Evolutionary conservation across 2,329 filamentous ascomycete genomes (phyloP).

Genomic region (Exophiala alcalophila): DNA sequence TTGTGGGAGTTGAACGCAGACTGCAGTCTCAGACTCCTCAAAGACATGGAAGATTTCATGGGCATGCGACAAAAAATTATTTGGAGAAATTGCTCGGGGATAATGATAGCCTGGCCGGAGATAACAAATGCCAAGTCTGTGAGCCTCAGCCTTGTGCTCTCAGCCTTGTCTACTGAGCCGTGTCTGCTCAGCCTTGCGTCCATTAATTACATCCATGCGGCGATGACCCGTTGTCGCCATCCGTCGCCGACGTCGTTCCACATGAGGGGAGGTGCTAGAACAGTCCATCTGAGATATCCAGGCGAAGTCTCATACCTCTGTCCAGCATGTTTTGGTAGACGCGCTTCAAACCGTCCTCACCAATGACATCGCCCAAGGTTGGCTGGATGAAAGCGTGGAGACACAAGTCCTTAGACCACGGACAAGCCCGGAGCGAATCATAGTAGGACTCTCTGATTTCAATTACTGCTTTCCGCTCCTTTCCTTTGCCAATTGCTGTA

Average conservation of each 20-base stretch:
- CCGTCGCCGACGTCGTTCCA: too few relatives aligned
- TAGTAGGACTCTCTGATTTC: conserved; percentile 55
- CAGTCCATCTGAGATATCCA: conserved; percentile 19
- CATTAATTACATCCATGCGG: too few relatives aligned
- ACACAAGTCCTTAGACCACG: conserved; percentile 62
- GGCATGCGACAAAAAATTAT: conserved; percentile 7
- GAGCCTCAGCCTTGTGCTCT: background rate
- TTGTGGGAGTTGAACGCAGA: too few relatives aligned
- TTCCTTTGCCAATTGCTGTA: background rate
- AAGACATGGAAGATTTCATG: conserved; percentile 2
- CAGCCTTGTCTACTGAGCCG: background rate
- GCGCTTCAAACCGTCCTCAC: conserved; percentile 15
- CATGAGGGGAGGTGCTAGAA: too few relatives aligned
- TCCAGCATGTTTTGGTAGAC: conserved; percentile 27
- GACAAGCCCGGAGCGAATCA: conserved; percentile 55
- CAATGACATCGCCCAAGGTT: conserved; percentile 30
- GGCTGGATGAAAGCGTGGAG: conserved; percentile 55
- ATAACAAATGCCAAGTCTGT: conserved; percentile 1
- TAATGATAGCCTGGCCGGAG: conserved; percentile 9
- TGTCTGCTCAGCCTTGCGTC: background rate
- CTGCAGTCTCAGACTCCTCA: too few relatives aligned
- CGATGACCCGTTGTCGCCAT: too few relatives aligned
- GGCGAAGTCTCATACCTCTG: conserved; percentile 23
- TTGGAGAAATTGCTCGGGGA: conserved; percentile 11
- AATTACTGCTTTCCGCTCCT: conserved; percentile 33